Percentiles rank a stretch among this genome's conserved stretches.
Conservation (phyloP, 306 rosid genomes). For the Begonia fuchsioides region DNA sequence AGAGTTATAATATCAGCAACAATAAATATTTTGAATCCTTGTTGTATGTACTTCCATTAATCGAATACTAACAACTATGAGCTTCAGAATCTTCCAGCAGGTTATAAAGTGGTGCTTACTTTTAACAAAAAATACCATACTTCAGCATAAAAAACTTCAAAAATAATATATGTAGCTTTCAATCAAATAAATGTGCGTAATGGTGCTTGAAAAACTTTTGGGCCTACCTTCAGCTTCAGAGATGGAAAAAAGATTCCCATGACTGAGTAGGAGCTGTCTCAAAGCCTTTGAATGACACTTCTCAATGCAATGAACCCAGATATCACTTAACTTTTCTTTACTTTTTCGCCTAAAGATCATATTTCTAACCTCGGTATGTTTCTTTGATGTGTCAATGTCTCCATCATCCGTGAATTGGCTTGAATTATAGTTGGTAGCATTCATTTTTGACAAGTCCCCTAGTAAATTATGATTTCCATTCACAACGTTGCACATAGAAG, state of each 20-base stretch:
- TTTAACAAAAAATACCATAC: not conserved
- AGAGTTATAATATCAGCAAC: not conserved
- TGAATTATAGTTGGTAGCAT: conserved; percentile 28
- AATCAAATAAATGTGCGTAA: conserved; percentile 1
- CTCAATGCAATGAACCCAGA: conserved; percentile 73
- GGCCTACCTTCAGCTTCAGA: conserved; percentile 79
- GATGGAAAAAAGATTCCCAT: conserved; percentile 89
- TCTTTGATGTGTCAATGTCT: conserved; percentile 37
- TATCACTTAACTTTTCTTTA: conserved; percentile 48
- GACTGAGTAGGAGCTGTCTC: conserved; percentile 60
- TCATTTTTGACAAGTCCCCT: conserved; percentile 29
- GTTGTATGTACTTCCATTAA: not conserved
- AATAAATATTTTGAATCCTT: not conserved
- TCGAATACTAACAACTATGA: not conserved
- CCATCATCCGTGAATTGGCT: conserved; percentile 36
- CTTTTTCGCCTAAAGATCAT: conserved; percentile 39
- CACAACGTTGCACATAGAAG: conserved; percentile 28
- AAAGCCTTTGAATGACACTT: conserved; percentile 87
- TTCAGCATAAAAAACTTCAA: no score
- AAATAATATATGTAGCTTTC: no score
- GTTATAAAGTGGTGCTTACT: not conserved
- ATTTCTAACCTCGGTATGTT: conserved; percentile 39
- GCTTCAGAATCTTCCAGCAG: not conserved
- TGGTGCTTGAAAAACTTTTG: conserved; percentile 10
- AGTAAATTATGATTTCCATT: conserved; percentile 31